Base-by-base conservation (phyloP, 805 yeast genomes). In the Candida yuanshanica region DNA sequence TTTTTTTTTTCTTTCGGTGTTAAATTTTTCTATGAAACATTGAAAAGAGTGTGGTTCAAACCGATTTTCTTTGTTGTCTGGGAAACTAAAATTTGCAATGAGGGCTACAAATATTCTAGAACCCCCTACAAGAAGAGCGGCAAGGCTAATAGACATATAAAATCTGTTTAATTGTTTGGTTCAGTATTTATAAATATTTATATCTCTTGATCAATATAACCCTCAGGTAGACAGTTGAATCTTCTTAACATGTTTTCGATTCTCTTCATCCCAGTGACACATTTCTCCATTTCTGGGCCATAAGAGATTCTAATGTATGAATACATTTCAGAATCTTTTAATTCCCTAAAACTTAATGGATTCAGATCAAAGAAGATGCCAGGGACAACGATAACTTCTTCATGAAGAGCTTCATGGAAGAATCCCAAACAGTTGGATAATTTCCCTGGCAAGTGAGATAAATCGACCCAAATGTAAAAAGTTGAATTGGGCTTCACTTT, bases 341-440 rank as follows among this genome's bases (percentile, higher is more conserved):
- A 59, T 38, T 65, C 68, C 52, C 70, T 55, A 49, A 68, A 56
- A 34, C 68, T 65, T 40, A 65, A 70, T 4, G 83, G 83, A 47
- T 77, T 77, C 47, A 77, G 66, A 53, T 77, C 75, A 54, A 77
- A 77, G 63, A 77, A 77, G 47, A 77, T 76, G 2, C 83, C 83
- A 4, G 83, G 83, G 16, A 77, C 83, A 24, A 74, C 71, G 52
- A 77, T 77, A 11, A 75, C 79, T 49, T 70, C 70, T 49, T 76
- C 80, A 50, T 75, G 81, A 33, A 77, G 60, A 45, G 79, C 75
- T 56, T 77, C 83, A 53, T 77, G 83, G 69, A 77, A 77, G 50
- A 77, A 77, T 0, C 83, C 82, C 33, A 77, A 64, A 52, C 81
- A 74, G 51, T 76, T 77, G 36, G 74, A 64, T 38, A 77, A 59